phyloP scores from a whole-genome alignment of 2,329 filamentous ascomycete genomes.

The Amesomyces nigricolor region DNA sequence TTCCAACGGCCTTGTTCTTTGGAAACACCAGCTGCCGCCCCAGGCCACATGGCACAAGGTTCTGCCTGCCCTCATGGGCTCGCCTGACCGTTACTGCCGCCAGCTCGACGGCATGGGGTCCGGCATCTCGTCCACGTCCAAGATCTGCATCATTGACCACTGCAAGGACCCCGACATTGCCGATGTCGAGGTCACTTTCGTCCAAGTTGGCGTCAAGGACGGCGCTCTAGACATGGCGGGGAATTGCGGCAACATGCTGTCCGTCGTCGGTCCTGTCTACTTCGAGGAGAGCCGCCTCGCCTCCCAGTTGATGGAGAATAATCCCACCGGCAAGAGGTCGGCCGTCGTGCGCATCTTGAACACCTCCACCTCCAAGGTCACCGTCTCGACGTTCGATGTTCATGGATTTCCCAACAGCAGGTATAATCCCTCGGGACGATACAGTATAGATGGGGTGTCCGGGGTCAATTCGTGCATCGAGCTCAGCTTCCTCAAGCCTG shows the following conservation, averaged over 20 bases:
- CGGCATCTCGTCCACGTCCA: conserved; percentile 63
- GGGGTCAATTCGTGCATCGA: conserved; percentile 33
- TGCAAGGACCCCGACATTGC: conserved; percentile 12
- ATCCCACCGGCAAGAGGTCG: conserved; percentile 6
- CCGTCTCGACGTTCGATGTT: conserved; percentile 33
- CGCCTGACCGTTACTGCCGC: conserved; percentile 59
- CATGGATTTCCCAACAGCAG: conserved; percentile 13
- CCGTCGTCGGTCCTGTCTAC: conserved; percentile 60
- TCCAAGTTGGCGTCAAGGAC: conserved; percentile 60
- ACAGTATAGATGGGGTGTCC: conserved; percentile 38
- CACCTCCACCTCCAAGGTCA: conserved; percentile 61
- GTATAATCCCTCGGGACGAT: conserved; percentile 32
- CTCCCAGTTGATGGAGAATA: conserved; percentile 4
- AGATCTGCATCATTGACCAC: conserved; percentile 60
- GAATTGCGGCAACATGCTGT: conserved; percentile 72
- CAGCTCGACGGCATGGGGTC: conserved; percentile 69
- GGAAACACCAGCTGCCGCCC: conserved; percentile 22
- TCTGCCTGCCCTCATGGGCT: conserved; percentile 48
- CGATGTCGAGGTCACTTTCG: conserved; percentile 55
- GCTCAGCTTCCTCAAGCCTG: conserved; percentile 36
- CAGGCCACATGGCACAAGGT: conserved; percentile 23
- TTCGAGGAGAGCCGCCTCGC: conserved; percentile 48
- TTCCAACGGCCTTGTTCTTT: conserved; percentile 29
- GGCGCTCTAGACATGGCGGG: conserved; percentile 58
- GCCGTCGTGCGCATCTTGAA: conserved; percentile 58